Evolutionary conservation across 1,284 basidiomycete species (phyloP).

Genomic region (Ganoderma meredithae): DNA sequence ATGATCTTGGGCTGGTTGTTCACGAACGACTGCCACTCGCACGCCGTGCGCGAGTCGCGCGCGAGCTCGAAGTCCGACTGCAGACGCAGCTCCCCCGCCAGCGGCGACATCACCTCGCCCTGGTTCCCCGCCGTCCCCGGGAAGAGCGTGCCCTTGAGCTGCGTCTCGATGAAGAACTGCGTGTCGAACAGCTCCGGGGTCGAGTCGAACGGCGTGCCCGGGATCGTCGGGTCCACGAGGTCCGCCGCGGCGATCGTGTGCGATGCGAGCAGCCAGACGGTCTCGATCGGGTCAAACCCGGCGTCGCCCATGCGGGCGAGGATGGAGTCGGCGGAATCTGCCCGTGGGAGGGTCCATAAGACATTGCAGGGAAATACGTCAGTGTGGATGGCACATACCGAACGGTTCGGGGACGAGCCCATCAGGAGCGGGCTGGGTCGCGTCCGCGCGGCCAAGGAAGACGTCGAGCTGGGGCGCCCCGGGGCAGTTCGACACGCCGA

Average conservation of each 20-base stretch:
- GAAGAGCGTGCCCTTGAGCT: conserved; percentile 38
- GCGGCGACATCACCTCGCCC: conserved; percentile 36
- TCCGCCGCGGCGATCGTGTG: conserved; percentile 36
- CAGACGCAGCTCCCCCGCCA: conserved; percentile 40
- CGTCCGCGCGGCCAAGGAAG: conserved; percentile 42
- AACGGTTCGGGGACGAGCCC: conserved; percentile 49
- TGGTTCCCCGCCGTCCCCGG: conserved; percentile 37
- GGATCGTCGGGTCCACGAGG: conserved; percentile 30
- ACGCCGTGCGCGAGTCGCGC: conserved; percentile 39
- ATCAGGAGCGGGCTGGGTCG: conserved; percentile 44
- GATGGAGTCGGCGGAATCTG: conserved; percentile 39
- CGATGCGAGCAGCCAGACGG: conserved; percentile 50
- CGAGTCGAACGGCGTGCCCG: conserved; percentile 34
- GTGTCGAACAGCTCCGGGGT: conserved; percentile 34
- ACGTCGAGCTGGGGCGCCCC: conserved; percentile 41
- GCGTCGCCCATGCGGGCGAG: conserved; percentile 38
- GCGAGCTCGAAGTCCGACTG: conserved; percentile 40
- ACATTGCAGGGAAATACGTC: no score
- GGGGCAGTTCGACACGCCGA: conserved; percentile 41
- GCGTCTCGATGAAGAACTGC: conserved; percentile 35
- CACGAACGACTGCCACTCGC: conserved; percentile 44
- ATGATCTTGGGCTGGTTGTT: conserved; percentile 41
- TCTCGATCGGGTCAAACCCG: conserved; percentile 45
- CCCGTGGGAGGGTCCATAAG: neutral
- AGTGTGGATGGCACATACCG: conserved; percentile 21